Evolutionary conservation across 768 basidiomycete genomes (phyloP).

Genomic region (Suillus bovinus): DNA sequence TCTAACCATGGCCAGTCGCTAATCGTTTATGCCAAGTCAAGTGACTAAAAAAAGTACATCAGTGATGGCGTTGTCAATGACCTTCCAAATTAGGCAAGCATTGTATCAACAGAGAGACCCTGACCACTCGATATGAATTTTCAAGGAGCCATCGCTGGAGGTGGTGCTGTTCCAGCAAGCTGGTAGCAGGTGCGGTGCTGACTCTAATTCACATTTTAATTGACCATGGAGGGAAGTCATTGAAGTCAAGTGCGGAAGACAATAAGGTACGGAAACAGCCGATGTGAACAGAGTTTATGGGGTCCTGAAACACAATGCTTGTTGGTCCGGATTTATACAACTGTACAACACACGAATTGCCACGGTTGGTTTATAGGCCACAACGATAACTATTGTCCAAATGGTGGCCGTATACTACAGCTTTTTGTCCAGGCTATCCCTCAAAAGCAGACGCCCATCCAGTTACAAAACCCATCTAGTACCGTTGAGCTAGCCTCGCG

Average conservation of each 20-base stretch:
- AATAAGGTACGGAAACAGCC: constrained; percentile 10
- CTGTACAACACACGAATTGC: too few relatives aligned
- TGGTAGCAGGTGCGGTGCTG: background rate
- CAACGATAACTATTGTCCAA: constrained; percentile 23
- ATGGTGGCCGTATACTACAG: constrained; percentile 10
- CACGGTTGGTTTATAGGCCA: constrained; percentile 1
- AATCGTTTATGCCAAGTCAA: background rate
- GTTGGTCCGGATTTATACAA: constrained; percentile 17
- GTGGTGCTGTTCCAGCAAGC: background rate
- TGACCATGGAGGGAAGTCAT: constrained; percentile 3
- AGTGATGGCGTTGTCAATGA: background rate
- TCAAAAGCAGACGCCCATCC: constrained; percentile 16
- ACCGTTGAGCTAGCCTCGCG: constrained; percentile 25
- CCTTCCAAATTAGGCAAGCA: constrained; percentile 16
- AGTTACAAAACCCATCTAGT: background rate
- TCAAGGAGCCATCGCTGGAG: background rate
- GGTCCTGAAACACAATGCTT: constrained; percentile 23
- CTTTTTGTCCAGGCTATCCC: constrained; percentile 15
- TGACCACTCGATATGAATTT: background rate
- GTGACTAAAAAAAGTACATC: background rate
- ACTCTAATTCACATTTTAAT: background rate
- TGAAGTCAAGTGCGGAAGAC: too few relatives aligned
- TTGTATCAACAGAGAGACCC: constrained; percentile 21
- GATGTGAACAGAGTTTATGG: constrained; percentile 13
- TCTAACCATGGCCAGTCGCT: background rate